phyloP scores from a whole-genome alignment of 805 yeast genomes.

The Huiozyma naganishii region DNA sequence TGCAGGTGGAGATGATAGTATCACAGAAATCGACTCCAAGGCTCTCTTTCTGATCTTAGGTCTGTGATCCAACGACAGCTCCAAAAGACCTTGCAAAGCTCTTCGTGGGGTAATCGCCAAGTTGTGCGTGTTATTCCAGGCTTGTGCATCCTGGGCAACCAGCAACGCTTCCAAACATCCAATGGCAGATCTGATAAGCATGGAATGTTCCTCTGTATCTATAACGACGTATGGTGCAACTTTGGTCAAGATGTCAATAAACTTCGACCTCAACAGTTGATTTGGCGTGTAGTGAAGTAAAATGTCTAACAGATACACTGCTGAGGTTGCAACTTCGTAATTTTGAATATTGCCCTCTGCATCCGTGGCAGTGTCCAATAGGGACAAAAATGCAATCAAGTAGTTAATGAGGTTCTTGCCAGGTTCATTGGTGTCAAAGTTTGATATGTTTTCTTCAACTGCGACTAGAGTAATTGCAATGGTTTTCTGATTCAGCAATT shows the following conservation, averaged over 20 bases:
- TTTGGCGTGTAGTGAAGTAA: conserved; percentile 66
- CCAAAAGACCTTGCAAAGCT: conserved; percentile 69
- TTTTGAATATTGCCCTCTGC: conserved; percentile 43
- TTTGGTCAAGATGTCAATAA: conserved; percentile 65
- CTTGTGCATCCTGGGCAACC: conserved; percentile 64
- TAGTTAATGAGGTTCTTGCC: conserved; percentile 66
- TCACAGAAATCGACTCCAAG: conserved; percentile 65
- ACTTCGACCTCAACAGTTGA: conserved; percentile 58
- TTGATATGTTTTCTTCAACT: conserved; percentile 77
- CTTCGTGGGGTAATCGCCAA: conserved; percentile 56
- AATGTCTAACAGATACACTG: conserved; percentile 73
- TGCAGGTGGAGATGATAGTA: conserved; percentile 57
- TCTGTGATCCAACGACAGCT: conserved; percentile 73
- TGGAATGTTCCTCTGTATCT: conserved; percentile 46
- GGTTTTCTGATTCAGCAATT: conserved; percentile 76
- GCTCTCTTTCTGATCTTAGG: conserved; percentile 96
- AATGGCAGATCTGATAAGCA: conserved; percentile 69
- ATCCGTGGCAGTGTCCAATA: conserved; percentile 62
- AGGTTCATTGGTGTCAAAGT: conserved; percentile 37
- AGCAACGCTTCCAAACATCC: conserved; percentile 77
- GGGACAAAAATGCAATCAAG: conserved; percentile 70
- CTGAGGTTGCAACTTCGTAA: conserved; percentile 53
- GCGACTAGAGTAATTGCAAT: conserved; percentile 76
- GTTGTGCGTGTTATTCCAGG: conserved; percentile 56
- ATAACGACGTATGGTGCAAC: conserved; percentile 59